Conservation (phyloP, 2,329 filamentous ascomycete genomes). For the Monosporascus sp. region DNA sequence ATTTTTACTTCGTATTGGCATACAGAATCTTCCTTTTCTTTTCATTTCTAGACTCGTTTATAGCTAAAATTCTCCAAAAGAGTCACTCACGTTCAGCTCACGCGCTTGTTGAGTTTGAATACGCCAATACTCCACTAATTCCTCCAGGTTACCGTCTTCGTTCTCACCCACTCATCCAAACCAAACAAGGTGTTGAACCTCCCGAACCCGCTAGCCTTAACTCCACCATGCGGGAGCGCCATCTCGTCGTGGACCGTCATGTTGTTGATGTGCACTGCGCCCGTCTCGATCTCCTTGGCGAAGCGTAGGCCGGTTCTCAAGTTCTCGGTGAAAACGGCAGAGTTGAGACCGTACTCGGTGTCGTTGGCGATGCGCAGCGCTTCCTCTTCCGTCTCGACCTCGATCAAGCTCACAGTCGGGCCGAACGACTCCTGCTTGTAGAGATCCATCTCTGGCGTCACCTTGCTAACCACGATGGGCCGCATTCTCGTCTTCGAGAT, state of each 20-base stretch:
- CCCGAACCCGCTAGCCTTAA: conserved; percentile 37
- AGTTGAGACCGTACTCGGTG: conserved; percentile 62
- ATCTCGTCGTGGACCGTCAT: conserved; percentile 39
- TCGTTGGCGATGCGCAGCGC: conserved; percentile 62
- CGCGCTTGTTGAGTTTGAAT: background rate
- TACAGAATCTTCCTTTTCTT: too few species aligned
- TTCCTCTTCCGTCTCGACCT: conserved; percentile 56
- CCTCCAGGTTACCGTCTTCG: conserved; percentile 28
- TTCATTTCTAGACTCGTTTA: background rate
- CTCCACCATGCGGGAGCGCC: conserved; percentile 36
- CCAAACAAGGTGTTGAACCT: conserved; percentile 30
- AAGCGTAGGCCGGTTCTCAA: conserved; percentile 47
- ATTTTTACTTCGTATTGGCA: too few species aligned
- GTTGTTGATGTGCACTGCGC: conserved; percentile 41
- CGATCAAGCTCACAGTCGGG: conserved; percentile 55
- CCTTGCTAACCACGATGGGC: conserved; percentile 54
- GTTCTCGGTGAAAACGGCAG: conserved; percentile 60
- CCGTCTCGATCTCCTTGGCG: conserved; percentile 50
- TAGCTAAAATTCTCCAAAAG: background rate
- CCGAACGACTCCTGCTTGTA: conserved; percentile 64
- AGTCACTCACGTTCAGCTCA: background rate
- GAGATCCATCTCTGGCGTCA: conserved; percentile 61
- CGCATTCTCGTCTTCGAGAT: conserved; percentile 40
- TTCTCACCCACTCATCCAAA: conserved; percentile 26
- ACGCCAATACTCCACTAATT: conserved; percentile 6